These are phyloP conservation scores for Thermothielavioides terrestris DNA, from an alignment of 495 filamentous ascomycete genomes.

Conservation along the genomic window DNA sequence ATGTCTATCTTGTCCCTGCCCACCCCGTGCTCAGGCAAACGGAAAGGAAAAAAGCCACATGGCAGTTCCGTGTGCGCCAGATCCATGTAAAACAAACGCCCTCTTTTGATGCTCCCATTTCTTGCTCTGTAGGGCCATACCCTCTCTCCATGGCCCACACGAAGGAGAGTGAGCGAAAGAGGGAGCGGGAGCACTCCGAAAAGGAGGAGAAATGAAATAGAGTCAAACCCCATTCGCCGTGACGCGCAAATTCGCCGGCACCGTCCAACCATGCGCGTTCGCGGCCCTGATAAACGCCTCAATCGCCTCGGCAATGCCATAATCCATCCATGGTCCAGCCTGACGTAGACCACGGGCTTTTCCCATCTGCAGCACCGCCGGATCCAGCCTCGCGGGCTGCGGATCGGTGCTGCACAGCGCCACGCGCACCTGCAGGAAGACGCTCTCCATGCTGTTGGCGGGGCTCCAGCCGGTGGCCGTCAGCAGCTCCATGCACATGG, in stretches of 20 bases:
- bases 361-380: not conserved
- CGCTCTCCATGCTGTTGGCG: slow-evolving; percentile 62
- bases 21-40: too few relatives aligned
- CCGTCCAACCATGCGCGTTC: slow-evolving; percentile 53
- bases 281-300: slow-evolving; percentile 65
- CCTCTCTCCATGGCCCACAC: too few relatives aligned
- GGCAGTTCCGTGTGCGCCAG: too few relatives aligned
- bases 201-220: not conserved
- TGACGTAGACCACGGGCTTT: not conserved
- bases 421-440: slow-evolving; percentile 74
- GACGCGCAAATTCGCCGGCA: slow-evolving; percentile 37
- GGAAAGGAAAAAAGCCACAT: too few relatives aligned
- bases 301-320: slow-evolving; percentile 61
- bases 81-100: too few relatives aligned
- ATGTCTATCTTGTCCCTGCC: too few relatives aligned
- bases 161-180: too few relatives aligned
- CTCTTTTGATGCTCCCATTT: too few relatives aligned
- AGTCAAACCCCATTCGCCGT: slow-evolving; percentile 15
- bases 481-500: slow-evolving; percentile 86
- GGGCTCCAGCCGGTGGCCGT: slow-evolving; percentile 78
- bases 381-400: slow-evolving; percentile 55
- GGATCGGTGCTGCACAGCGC: slow-evolving; percentile 64
- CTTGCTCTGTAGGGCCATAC: too few relatives aligned
- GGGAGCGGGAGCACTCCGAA: not conserved
- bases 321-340: slow-evolving; percentile 34